Conservation (phyloP, 257 asterid genomes). For the Cinchona pubescens region DNA sequence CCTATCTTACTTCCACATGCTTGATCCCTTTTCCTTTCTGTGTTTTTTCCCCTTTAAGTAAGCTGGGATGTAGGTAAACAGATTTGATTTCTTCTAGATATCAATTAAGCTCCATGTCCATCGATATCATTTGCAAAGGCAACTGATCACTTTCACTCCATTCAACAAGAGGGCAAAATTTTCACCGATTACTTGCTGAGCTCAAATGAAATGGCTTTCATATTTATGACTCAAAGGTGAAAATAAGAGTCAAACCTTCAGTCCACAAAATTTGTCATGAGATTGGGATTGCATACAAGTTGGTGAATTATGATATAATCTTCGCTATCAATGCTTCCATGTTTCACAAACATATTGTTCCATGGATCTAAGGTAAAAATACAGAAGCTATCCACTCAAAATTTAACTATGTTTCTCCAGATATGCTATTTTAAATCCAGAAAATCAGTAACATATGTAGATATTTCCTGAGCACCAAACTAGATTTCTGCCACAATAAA, state of each 20-base stretch:
- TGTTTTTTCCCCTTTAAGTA: neutral
- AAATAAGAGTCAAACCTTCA: neutral
- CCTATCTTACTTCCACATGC: neutral
- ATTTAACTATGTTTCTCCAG: neutral
- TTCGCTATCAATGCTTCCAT: neutral
- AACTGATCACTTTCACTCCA: too few relatives aligned
- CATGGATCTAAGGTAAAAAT: neutral
- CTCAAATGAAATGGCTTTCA: neutral
- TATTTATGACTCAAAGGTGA: neutral
- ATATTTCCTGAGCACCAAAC: neutral
- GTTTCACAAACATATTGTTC: neutral
- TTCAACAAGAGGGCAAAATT: neutral
- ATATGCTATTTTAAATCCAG: neutral
- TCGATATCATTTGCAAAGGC: neutral
- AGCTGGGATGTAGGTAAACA: neutral
- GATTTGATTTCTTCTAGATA: too few relatives aligned
- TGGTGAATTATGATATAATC: neutral
- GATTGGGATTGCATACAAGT: neutral
- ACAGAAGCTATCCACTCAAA: neutral
- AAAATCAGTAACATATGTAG: neutral
- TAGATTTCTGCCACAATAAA: neutral
- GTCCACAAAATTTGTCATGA: neutral
- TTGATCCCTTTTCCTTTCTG: neutral
- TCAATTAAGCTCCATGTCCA: neutral
- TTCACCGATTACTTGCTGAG: neutral